Evolutionary conservation across 306 rosid species (phyloP).

Genomic region (Lotus japonicus): DNA sequence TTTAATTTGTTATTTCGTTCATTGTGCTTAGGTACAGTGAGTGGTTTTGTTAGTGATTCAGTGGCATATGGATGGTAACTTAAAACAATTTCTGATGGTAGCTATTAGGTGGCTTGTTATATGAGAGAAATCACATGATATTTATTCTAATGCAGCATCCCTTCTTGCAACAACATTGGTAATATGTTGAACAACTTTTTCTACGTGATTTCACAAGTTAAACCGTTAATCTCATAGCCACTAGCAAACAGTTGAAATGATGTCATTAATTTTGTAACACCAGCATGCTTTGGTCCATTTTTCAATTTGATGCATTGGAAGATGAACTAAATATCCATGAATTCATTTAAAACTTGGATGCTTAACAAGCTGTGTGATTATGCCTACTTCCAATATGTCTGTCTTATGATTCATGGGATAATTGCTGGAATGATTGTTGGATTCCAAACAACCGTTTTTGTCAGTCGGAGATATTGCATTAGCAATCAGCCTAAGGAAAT

Average conservation of each 20-base stretch:
- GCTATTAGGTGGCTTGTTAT: background rate
- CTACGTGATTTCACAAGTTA: too few species aligned
- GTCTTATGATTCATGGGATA: too few species aligned
- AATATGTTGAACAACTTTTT: too few species aligned
- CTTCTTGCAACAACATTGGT: too few species aligned
- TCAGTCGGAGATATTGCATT: too few species aligned
- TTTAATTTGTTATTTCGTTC: background rate
- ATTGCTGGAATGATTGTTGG: conserved; percentile 70
- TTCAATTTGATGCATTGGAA: background rate
- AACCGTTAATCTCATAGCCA: too few species aligned
- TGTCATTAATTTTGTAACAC: background rate
- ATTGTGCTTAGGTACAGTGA: background rate
- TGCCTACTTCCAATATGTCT: too few species aligned
- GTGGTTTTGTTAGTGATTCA: background rate
- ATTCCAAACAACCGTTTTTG: too few species aligned
- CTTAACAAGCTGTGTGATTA: background rate
- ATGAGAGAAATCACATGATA: background rate
- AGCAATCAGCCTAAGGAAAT: too few species aligned
- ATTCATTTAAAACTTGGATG: background rate
- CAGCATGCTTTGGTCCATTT: background rate
- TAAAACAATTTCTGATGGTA: too few species aligned
- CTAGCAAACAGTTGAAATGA: too few species aligned
- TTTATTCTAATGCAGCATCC: background rate
- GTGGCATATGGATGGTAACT: background rate
- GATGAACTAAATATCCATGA: background rate